Conservation (phyloP, 1,139 yeast species). For the Schwanniomyces etchellsii region DNA sequence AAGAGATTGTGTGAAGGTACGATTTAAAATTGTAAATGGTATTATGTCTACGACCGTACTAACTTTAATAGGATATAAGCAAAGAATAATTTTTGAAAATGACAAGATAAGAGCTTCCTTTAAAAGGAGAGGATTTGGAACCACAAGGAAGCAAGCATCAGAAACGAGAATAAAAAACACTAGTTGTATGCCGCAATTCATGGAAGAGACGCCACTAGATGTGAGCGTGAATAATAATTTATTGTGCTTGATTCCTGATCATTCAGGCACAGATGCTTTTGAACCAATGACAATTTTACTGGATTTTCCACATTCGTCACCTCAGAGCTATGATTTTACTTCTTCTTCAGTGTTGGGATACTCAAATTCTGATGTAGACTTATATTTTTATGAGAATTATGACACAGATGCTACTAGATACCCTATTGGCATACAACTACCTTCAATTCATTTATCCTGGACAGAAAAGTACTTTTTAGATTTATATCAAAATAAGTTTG, state of each 20-base stretch:
- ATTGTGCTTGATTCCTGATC: not conserved
- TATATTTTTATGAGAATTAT: too few relatives aligned
- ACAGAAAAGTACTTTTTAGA: slow-evolving; percentile 1
- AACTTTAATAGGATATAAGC: not conserved
- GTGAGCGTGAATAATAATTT: not conserved
- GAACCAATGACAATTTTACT: not conserved
- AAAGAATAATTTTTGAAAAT: slow-evolving; percentile 1
- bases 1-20: slow-evolving; percentile 2
- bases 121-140: slow-evolving; percentile 1
- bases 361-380: too few relatives aligned
- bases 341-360: not conserved
- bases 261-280: not conserved
- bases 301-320: not conserved
- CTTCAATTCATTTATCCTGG: not conserved
- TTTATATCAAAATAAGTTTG: slow-evolving; percentile 2
- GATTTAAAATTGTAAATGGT: not conserved
- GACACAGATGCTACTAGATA: not conserved
- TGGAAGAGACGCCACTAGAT: not conserved
- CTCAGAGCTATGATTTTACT: not conserved
- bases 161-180: not conserved
- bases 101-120: not conserved
- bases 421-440: not conserved
- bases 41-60: not conserved
- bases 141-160: not conserved
- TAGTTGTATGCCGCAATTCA: too few relatives aligned